These are phyloP conservation scores for Hemerocallis citrina DNA, from an alignment of 106 monocot species.

Conservation along the genomic window DNA sequence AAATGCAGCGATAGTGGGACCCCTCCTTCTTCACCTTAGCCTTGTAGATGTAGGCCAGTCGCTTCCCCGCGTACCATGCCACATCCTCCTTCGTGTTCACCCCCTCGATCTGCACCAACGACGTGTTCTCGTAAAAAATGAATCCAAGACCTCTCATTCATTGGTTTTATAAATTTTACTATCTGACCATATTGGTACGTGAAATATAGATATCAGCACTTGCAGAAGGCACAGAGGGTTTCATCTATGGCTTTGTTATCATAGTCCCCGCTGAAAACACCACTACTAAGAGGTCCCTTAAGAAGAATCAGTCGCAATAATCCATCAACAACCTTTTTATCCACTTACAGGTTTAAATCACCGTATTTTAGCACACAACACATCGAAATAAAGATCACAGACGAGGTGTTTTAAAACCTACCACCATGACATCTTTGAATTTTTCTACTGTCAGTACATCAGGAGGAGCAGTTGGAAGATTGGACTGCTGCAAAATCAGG, in stretches of 20 bases:
- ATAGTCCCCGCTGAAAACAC: slow-evolving; percentile 93
- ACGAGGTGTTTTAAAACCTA: slow-evolving; percentile 11
- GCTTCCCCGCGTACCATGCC: slow-evolving; percentile 33
- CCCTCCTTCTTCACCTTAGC: slow-evolving; percentile 36
- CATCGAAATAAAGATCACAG: not conserved
- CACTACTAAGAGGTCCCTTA: slow-evolving; percentile 84
- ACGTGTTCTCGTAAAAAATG: slow-evolving; percentile 48
- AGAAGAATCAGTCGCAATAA: slow-evolving; percentile 91
- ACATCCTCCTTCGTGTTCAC: slow-evolving; percentile 48
- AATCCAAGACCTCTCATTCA: no score
- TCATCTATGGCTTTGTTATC: slow-evolving; percentile 77
- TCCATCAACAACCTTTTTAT: slow-evolving; percentile 99
- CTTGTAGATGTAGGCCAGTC: slow-evolving; percentile 37
- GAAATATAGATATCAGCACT: slow-evolving; percentile 26
- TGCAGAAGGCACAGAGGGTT: slow-evolving; percentile 87
- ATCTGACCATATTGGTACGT: not conserved
- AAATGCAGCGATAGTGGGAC: slow-evolving; percentile 32
- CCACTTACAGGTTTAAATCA: slow-evolving; percentile 41
- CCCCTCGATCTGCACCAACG: slow-evolving; percentile 47
- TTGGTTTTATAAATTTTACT: no score
- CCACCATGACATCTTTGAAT: slow-evolving; percentile 78
- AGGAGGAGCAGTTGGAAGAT: slow-evolving; percentile 69
- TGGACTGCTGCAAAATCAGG: slow-evolving; percentile 54
- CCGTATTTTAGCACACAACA: not conserved
- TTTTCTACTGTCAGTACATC: slow-evolving; percentile 88